phyloP scores from a whole-genome alignment of 148 eudicot genomes.

The Vaccinium vitisidaea region DNA sequence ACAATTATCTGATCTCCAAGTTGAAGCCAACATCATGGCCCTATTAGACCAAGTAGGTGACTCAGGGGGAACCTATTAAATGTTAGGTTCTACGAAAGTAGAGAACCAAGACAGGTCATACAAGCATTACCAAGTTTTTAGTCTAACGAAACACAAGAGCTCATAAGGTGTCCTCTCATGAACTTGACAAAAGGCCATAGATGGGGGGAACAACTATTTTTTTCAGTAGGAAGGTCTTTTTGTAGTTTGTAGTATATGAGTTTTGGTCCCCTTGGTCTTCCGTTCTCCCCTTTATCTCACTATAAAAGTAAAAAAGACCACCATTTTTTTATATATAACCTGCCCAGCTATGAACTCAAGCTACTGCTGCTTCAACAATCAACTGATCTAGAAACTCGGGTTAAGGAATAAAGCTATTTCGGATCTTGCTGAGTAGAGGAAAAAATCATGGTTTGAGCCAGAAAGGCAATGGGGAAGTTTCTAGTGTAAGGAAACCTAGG shows the following conservation, averaged over 20 bases:
- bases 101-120: neutral
- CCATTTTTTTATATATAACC: neutral
- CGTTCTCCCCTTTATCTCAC: neutral
- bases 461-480: neutral
- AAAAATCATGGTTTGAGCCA: neutral
- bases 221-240: neutral
- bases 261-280: neutral
- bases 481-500: neutral
- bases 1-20: neutral
- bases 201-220: neutral
- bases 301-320: neutral
- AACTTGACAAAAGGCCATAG: neutral
- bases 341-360: neutral
- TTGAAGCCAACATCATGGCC: neutral
- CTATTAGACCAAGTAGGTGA: neutral
- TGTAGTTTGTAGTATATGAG: neutral
- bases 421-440: neutral
- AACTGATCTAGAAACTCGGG: neutral
- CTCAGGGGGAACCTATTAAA: neutral
- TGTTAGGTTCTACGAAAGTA: neutral
- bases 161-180: neutral
- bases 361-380: neutral
- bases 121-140: neutral
- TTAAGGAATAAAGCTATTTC: neutral
- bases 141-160: neutral